These are phyloP conservation scores for Boletus huronensis DNA, from an alignment of 768 basidiomycete species.

Conservation along the genomic window DNA sequence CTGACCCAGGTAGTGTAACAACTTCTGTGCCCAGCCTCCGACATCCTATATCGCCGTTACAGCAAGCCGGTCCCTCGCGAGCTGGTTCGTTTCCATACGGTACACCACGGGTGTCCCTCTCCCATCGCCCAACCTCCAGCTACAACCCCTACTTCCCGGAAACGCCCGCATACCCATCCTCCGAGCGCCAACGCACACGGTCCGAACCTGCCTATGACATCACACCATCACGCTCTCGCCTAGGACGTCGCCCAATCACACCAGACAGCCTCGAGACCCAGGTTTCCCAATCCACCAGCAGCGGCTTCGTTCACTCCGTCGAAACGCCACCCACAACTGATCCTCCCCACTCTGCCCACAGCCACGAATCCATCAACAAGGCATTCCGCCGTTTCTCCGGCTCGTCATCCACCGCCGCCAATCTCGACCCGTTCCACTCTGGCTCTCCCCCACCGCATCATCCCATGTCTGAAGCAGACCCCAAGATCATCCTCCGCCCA, in stretches of 20 bases:
- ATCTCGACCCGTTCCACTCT: conserved; percentile 33
- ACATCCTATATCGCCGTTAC: conserved; percentile 5
- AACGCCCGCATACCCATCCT: not conserved
- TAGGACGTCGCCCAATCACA: conserved; percentile 37
- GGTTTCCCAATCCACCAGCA: conserved; percentile 47
- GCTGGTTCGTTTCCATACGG: conserved; percentile 4
- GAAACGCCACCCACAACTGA: conserved; percentile 45
- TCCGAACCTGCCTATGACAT: conserved; percentile 20
- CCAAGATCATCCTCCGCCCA: conserved; percentile 63
- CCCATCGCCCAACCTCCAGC: conserved; percentile 21
- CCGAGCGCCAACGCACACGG: conserved; percentile 4
- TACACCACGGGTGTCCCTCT: conserved; percentile 8
- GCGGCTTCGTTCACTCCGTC: conserved; percentile 40
- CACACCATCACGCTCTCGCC: conserved; percentile 24
- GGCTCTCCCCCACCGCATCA: conserved; percentile 35
- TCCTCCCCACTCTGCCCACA: conserved; percentile 14
- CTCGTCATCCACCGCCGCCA: conserved; percentile 23
- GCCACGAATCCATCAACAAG: conserved; percentile 19
- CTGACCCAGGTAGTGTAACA: conserved; percentile 56
- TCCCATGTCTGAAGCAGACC: conserved; percentile 38
- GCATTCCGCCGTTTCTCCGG: conserved; percentile 34
- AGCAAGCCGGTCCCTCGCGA: conserved; percentile 31
- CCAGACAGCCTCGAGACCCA: conserved; percentile 53
- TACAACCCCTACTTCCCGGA: conserved; percentile 15
- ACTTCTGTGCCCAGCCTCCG: conserved; percentile 1